A percentile compares a stretch with the other conserved stretches of the same genome.
These are phyloP conservation scores for Tetracladium maxilliforme DNA, from an alignment of 2,329 filamentous ascomycete genomes.

Conservation along the genomic window DNA sequence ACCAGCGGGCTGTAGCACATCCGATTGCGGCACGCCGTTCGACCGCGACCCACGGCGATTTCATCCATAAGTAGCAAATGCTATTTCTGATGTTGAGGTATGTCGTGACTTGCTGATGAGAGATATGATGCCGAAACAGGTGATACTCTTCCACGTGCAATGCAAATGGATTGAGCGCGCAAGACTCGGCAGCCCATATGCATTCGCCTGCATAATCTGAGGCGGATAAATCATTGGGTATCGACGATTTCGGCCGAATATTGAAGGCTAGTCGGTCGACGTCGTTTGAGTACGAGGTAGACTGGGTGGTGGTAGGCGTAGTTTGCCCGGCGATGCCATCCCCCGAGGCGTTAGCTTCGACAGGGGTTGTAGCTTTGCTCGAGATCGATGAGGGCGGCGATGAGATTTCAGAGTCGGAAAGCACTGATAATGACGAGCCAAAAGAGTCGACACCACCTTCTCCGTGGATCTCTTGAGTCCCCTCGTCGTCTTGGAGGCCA, in stretches of 20 bases:
- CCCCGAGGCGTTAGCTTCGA: constrained; percentile 27
- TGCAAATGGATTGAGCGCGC: constrained; percentile 76
- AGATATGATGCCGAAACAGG: constrained; percentile 68
- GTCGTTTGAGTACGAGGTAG: constrained; percentile 11
- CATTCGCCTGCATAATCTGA: constrained; percentile 84
- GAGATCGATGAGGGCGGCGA: constrained; percentile 38
- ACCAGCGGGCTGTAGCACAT: constrained; percentile 80
- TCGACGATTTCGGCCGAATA: constrained; percentile 65
- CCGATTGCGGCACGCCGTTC: constrained; percentile 77
- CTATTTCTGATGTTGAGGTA: constrained; percentile 95
- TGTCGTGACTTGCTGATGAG: constrained; percentile 77
- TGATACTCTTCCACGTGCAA: constrained; percentile 75
- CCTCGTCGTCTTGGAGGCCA: no score
- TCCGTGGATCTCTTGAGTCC: constrained; percentile 10
- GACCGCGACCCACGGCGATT: constrained; percentile 72
- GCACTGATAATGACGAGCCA: constrained; percentile 37
- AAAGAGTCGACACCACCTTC: constrained; percentile 24
- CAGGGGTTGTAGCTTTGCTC: constrained; percentile 49
- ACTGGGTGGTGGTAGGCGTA: constrained; percentile 5
- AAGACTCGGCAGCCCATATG: constrained; percentile 77
- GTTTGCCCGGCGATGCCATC: constrained; percentile 18
- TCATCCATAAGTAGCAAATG: constrained; percentile 78
- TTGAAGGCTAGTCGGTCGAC: constrained; percentile 30
- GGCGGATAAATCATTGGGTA: constrained; percentile 59
- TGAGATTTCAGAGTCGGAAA: constrained; percentile 21